These are phyloP conservation scores for Nakaseomyces bracarensis DNA, from an alignment of 1,139 yeast genomes.

Conservation along the genomic window DNA sequence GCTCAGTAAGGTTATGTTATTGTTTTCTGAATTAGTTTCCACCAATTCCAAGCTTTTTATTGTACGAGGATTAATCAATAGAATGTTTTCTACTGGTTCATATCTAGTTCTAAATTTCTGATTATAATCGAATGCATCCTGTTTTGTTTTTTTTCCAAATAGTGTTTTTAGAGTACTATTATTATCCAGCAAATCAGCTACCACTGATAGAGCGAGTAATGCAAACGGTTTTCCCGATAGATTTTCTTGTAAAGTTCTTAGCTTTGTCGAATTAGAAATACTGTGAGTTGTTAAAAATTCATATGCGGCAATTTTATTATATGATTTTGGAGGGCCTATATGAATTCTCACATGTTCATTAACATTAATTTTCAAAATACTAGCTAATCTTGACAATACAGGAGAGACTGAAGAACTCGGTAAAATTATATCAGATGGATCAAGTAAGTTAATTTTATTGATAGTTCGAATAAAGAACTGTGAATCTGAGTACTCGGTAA, in stretches of 20 bases:
- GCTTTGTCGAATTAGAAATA: conserved; percentile 20
- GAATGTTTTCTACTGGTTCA: conserved; percentile 37
- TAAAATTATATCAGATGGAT: conserved; percentile 35
- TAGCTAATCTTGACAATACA: conserved; percentile 32
- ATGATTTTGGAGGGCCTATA: conserved; percentile 25
- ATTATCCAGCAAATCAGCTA: conserved; percentile 24
- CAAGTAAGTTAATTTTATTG: conserved; percentile 35
- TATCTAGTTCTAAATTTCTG: conserved; percentile 34
- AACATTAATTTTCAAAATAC: conserved; percentile 34
- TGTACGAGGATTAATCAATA: conserved; percentile 38
- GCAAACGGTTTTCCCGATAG: conserved; percentile 28
- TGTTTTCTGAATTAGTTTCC: conserved; percentile 29
- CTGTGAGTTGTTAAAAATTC: conserved; percentile 15
- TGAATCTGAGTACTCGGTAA: conserved; percentile 37
- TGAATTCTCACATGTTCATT: conserved; percentile 23
- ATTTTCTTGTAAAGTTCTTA: conserved; percentile 18
- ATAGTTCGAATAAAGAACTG: conserved; percentile 41
- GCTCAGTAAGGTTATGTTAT: conserved; percentile 33
- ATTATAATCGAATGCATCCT: conserved; percentile 13
- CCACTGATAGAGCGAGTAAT: conserved; percentile 35
- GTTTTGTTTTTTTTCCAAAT: conserved; percentile 1
- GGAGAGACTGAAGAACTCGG: conserved; percentile 31
- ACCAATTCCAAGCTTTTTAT: conserved; percentile 35
- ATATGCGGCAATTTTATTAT: conserved; percentile 26
- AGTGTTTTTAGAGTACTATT: not conserved